Evolutionary conservation across 2,329 filamentous ascomycete species (phyloP).

Genomic region (Elsinoe australis): DNA sequence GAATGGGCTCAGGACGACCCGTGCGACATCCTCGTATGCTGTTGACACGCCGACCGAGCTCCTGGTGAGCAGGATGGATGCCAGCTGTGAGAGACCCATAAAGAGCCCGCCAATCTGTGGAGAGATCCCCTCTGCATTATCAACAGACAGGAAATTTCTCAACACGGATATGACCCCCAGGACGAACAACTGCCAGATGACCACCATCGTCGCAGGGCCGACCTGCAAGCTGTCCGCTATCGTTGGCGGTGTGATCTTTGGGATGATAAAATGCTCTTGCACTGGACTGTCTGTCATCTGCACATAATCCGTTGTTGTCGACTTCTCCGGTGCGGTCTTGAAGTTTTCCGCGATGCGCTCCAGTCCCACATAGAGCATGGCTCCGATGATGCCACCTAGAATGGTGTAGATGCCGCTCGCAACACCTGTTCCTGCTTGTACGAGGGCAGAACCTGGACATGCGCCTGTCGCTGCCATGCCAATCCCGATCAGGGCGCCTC

Average conservation of each 20-base stretch:
- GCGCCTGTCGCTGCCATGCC: conserved; percentile 60
- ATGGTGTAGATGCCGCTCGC: conserved; percentile 41
- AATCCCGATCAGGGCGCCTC: conserved; percentile 54
- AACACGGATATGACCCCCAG: conserved; percentile 31
- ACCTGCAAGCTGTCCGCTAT: conserved; percentile 35
- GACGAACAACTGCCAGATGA: conserved; percentile 40
- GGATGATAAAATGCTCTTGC: neutral
- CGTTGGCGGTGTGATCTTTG: conserved; percentile 1
- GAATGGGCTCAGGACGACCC: conserved; percentile 42
- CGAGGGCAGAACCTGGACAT: conserved; percentile 58
- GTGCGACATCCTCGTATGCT: conserved; percentile 54
- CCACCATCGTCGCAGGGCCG: conserved; percentile 32
- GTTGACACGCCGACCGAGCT: conserved; percentile 54
- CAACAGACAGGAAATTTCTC: conserved; percentile 27
- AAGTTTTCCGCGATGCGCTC: too few species aligned
- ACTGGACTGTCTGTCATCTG: conserved; percentile 6
- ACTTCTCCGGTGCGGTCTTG: too few species aligned
- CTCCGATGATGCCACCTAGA: conserved; percentile 49
- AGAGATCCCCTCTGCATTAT: conserved; percentile 31
- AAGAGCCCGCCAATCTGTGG: conserved; percentile 50
- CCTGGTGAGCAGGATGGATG: conserved; percentile 48
- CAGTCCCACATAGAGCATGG: conserved; percentile 32
- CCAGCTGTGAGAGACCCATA: conserved; percentile 52
- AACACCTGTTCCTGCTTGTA: conserved; percentile 48
- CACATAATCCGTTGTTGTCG: neutral